A percentile compares a stretch with the other conserved stretches of the same genome.
Evolutionary conservation across 2,329 filamentous ascomycete genomes (phyloP).

Genomic region (Diaporthe longicolla): DNA sequence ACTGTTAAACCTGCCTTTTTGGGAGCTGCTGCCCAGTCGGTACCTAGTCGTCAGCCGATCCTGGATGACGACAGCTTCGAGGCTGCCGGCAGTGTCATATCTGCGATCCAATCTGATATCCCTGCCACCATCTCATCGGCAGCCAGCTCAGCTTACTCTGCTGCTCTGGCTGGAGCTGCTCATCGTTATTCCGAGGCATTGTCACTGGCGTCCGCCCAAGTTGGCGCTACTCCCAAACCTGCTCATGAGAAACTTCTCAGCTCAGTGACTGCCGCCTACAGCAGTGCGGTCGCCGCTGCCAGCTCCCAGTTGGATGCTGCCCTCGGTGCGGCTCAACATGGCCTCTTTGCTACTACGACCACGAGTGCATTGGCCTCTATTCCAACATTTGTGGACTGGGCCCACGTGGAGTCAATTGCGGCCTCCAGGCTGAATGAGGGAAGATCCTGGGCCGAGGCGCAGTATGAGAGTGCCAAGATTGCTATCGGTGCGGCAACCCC

Average conservation of each 20-base stretch:
- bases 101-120: slow-evolving; percentile 53
- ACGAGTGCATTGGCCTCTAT: slow-evolving; percentile 53
- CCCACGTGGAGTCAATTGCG: slow-evolving; percentile 73
- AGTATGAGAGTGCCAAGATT: slow-evolving; percentile 78
- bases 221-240: slow-evolving; percentile 78
- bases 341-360: slow-evolving; percentile 63
- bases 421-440: slow-evolving; percentile 79
- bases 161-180: slow-evolving; percentile 76
- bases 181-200: slow-evolving; percentile 78
- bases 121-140: slow-evolving; percentile 47
- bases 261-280: slow-evolving; percentile 78
- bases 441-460: slow-evolving; percentile 77
- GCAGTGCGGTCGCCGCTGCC: slow-evolving; percentile 73
- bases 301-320: slow-evolving; percentile 71
- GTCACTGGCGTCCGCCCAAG: slow-evolving; percentile 75
- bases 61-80: slow-evolving; percentile 62
- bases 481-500: slow-evolving; percentile 75
- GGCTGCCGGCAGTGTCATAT: slow-evolving; percentile 54
- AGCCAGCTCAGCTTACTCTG: slow-evolving; percentile 67
- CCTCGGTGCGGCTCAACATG: slow-evolving; percentile 65
- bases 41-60: slow-evolving; percentile 63
- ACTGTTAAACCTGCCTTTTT: slow-evolving; percentile 63
- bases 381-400: slow-evolving; percentile 62
- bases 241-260: slow-evolving; percentile 78
- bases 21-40: slow-evolving; percentile 65